These are phyloP conservation scores for Conoideocrella luteorostrata DNA, from an alignment of 2,329 filamentous ascomycete genomes.

Conservation along the genomic window DNA sequence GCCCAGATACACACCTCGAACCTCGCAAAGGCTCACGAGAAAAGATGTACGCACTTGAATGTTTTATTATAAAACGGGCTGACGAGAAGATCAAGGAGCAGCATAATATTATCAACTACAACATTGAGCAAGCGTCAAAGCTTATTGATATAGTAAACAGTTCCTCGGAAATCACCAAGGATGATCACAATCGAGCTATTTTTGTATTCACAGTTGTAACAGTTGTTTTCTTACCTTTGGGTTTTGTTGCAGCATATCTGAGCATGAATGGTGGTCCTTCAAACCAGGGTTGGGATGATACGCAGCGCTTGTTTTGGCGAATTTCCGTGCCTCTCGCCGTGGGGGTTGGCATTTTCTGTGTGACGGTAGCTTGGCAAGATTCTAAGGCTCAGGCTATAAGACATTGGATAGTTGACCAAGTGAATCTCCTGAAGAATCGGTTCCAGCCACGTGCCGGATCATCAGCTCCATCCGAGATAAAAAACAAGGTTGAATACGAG, in stretches of 20 bases:
- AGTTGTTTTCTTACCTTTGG: constrained; percentile 23
- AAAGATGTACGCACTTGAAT: background rate
- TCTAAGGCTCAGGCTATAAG: background rate
- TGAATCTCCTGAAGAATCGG: too few relatives aligned
- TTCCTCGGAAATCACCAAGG: constrained; percentile 6
- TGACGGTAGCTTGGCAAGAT: constrained; percentile 2
- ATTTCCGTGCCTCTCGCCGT: constrained; percentile 9
- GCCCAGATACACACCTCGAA: constrained; percentile 3
- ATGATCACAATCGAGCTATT: constrained; percentile 20
- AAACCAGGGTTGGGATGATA: constrained; percentile 6
- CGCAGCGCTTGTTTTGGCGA: constrained; percentile 12
- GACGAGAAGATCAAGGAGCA: constrained; percentile 7
- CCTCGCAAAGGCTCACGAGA: background rate
- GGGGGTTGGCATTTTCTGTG: constrained; percentile 7
- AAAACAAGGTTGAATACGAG: too few relatives aligned
- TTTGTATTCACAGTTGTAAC: constrained; percentile 25
- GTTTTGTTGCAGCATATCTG: constrained; percentile 24
- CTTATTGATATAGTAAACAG: constrained; percentile 4
- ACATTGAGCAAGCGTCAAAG: background rate
- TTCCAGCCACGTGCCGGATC: too few relatives aligned
- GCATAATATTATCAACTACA: background rate
- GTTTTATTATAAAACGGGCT: background rate
- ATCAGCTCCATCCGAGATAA: too few relatives aligned
- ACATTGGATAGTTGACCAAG: background rate
- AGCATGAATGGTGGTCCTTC: constrained; percentile 21